Evolutionary conservation across 2,329 filamentous ascomycete species (phyloP).

Genomic region (Fusarium drepaniforme): DNA sequence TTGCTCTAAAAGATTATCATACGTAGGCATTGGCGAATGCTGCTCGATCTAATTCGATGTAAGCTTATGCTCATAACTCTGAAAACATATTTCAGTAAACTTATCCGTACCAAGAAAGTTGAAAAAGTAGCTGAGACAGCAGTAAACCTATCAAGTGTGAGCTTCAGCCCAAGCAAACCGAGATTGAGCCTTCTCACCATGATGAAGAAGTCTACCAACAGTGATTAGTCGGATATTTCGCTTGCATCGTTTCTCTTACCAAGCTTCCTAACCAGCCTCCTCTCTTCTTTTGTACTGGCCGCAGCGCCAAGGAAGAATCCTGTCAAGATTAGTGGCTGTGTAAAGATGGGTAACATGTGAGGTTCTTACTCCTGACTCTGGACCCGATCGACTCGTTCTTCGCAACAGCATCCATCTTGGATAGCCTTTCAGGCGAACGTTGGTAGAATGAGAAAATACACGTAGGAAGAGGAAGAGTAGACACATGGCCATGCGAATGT

Average conservation of each 20-base stretch:
- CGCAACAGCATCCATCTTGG: background rate
- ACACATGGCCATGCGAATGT: background rate
- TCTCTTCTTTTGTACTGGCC: constrained; percentile 41
- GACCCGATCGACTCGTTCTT: background rate
- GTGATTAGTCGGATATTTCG: fast-evolving
- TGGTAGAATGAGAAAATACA: background rate
- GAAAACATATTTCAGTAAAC: background rate
- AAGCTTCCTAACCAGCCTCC: constrained; percentile 45
- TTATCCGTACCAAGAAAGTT: constrained; percentile 51
- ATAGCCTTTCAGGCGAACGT: background rate
- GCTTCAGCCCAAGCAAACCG: fast-evolving
- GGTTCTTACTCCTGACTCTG: background rate
- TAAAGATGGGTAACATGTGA: background rate
- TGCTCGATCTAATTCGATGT: constrained; percentile 28
- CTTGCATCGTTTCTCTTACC: constrained; percentile 27
- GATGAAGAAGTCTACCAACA: constrained; percentile 47
- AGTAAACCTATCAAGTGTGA: constrained; percentile 45
- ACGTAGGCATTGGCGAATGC: constrained; percentile 56
- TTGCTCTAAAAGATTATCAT: fast-evolving
- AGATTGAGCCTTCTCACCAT: constrained; percentile 20
- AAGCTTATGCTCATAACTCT: background rate
- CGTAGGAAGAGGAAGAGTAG: background rate
- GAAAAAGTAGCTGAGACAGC: constrained; percentile 51
- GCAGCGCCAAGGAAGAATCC: constrained; percentile 22
- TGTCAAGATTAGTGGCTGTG: background rate